These are phyloP conservation scores for Citrus hindsii DNA, from an alignment of 345 rosid genomes.

Conservation along the genomic window DNA sequence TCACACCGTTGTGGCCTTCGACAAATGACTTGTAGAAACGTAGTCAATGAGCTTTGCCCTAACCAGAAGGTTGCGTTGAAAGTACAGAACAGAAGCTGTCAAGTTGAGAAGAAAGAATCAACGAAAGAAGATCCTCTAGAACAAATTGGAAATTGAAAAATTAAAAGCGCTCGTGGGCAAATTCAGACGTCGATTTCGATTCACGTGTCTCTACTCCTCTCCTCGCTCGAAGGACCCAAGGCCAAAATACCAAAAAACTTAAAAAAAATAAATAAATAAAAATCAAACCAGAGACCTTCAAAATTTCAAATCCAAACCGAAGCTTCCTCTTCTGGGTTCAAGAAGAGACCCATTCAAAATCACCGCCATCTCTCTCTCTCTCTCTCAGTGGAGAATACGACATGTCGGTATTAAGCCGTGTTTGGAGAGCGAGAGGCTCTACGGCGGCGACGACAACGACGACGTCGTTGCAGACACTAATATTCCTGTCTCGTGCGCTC, in stretches of 20 bases:
- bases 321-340: background rate
- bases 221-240: no score
- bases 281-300: background rate
- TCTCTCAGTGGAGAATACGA: background rate
- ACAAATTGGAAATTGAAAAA: no score
- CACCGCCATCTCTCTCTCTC: background rate
- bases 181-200: background rate
- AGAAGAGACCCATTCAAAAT: background rate
- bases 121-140: no score
- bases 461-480: slow-evolving; percentile 9
- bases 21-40: no score
- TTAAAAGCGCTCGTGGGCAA: background rate
- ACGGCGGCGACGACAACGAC: background rate
- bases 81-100: no score
- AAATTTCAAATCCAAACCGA: no score
- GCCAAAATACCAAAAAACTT: no score
- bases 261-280: no score
- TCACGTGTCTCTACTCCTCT: background rate
- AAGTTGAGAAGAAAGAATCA: no score
- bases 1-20: no score
- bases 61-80: no score
- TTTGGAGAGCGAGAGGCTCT: slow-evolving; percentile 17
- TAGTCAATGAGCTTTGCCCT: no score
- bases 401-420: slow-evolving; percentile 38
- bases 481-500: slow-evolving; percentile 21